Evolutionary conservation across 2,329 filamentous ascomycete genomes (phyloP), one percentile per base, ranked within the genome.

Genomic region (Aspergillus sp.): DNA sequence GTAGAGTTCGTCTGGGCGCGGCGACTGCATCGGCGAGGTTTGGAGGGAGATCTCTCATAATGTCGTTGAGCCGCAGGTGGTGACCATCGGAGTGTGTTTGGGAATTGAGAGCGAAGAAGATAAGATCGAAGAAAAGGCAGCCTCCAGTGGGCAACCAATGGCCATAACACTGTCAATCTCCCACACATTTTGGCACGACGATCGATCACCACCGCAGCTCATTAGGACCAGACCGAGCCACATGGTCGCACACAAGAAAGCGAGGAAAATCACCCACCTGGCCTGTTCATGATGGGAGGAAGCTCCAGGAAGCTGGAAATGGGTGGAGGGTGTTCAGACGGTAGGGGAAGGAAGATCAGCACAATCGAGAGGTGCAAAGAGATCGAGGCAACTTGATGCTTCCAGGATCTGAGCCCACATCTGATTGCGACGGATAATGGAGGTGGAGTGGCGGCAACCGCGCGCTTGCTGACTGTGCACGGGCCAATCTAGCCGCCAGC

Each of bases 221-320:
- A 29, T 29, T 7, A 54, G 54, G 36, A 50, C 44, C 56, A 50
- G 36, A 49, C 43, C 55, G 50, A 40, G 54, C 44, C 52, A 57
- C 52, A 52, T 55, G 7, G 55, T 57, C 55, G 56, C 54, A 51
- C 41, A 49, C 52, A 58, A 47, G 53, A 46, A 62, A 59, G 59
- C 60, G 61, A 62, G 57, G 59, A 59, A 58, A 67, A 62, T 61
- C 25, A 29, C 25, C 25, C 25, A 79, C 76, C 77, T 77, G 73
- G 72, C 65, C 73, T 71, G 71, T 79, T 78, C 76, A 79, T 79
- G 61, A 58, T 68, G 55, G 49, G 40, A 54, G 42, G 14, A 38
- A 38, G 14, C 16, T 38, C 34, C 14, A 17, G 34, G 14, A 17
- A 38, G 34, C 14, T 38, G 2, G 7, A 17, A n/a, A 9, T 13